Conservation (phyloP, 805 yeast species). For the Metschnikowia vanudenii region DNA sequence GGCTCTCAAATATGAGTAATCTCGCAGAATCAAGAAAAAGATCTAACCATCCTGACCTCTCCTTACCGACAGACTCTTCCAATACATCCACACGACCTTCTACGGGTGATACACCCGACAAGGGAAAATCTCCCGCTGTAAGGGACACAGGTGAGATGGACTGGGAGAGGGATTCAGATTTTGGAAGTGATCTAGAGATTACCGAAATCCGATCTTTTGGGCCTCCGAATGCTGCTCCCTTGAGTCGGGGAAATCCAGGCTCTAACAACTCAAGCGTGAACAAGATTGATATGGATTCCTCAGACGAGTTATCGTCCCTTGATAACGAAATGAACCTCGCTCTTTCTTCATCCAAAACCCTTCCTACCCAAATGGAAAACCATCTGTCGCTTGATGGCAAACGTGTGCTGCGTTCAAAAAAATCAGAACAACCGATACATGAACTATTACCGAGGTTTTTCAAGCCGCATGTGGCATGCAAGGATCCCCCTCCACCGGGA, state of each 20-base stretch:
- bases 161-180: neutral
- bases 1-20: neutral
- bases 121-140: neutral
- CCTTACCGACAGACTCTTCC: neutral
- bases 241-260: neutral
- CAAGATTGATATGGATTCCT: slow-evolving; percentile 2
- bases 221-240: neutral
- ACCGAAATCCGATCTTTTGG: slow-evolving; percentile 13
- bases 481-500: slow-evolving; percentile 19
- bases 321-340: slow-evolving; percentile 17
- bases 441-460: slow-evolving; percentile 10
- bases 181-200: slow-evolving; percentile 19
- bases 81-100: neutral
- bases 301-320: slow-evolving; percentile 17
- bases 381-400: neutral
- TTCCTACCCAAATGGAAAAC: slow-evolving; percentile 7
- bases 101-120: neutral
- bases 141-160: too few species aligned
- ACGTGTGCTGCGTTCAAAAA: neutral
- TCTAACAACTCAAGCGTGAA: neutral
- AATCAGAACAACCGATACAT: slow-evolving; percentile 5
- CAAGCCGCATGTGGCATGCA: slow-evolving; percentile 8
- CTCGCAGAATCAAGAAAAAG: neutral
- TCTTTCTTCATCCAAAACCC: slow-evolving; percentile 8
- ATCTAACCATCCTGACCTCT: neutral